Evolutionary conservation across 2,329 filamentous ascomycete species (phyloP).

Genomic region (Colletotrichum cereale): DNA sequence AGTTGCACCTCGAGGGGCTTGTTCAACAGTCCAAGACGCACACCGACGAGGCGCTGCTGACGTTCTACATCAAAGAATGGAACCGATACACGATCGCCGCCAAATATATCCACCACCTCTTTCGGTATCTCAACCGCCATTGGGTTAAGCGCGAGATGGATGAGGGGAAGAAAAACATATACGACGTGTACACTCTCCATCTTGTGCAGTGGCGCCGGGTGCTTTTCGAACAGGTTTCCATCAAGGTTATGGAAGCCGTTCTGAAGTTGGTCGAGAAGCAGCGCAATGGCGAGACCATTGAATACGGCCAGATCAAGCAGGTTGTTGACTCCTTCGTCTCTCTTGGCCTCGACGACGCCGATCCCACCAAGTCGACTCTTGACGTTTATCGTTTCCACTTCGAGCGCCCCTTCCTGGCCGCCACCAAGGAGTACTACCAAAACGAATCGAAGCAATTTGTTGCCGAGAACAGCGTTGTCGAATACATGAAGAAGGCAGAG

Average conservation of each 20-base stretch:
- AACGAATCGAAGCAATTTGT: conserved; percentile 95
- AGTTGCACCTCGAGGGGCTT: conserved; percentile 79
- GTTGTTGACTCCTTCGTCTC: conserved; percentile 98
- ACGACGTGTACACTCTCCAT: conserved; percentile 97
- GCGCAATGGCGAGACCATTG: conserved; percentile 96
- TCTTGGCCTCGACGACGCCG: conserved; percentile 91
- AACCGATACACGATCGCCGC: conserved; percentile 93
- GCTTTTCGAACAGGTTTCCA: conserved; percentile 85
- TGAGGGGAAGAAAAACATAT: conserved; percentile 97
- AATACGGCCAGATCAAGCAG: conserved; percentile 95
- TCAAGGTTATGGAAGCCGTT: conserved; percentile 94
- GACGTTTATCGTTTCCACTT: conserved; percentile 96
- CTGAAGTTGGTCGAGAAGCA: conserved; percentile 97
- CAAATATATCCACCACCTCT: conserved; percentile 97
- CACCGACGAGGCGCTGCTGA: conserved; percentile 88
- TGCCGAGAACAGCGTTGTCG: conserved; percentile 95
- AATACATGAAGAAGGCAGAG: conserved; percentile 99
- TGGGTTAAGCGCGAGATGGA: conserved; percentile 99
- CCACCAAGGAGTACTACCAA: conserved; percentile 88
- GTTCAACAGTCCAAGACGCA: conserved; percentile 81
- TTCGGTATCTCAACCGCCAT: conserved; percentile 95
- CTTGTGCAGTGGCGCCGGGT: conserved; percentile 95
- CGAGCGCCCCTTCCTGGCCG: conserved; percentile 89
- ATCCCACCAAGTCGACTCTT: conserved; percentile 92
- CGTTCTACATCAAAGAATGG: conserved; percentile 98